These are phyloP conservation scores for Arabidopsis hybrid DNA, from an alignment of 441 rosid species.

Conservation along the genomic window DNA sequence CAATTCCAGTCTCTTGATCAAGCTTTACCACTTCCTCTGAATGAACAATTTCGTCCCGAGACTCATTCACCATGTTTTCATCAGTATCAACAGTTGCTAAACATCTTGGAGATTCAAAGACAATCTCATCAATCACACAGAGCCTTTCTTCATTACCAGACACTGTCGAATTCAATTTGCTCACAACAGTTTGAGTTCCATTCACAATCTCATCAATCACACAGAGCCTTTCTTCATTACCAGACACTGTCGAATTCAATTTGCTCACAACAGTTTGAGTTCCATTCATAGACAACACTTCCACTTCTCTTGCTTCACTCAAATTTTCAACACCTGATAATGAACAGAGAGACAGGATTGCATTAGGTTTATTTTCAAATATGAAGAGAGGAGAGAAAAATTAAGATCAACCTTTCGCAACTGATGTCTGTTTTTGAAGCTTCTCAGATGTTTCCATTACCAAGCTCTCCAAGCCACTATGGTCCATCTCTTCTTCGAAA, in stretches of 20 bases:
- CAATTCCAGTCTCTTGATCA: constrained; percentile 20
- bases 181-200: constrained; percentile 13
- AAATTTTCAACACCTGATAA: constrained; percentile 30
- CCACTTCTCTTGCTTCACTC: constrained; percentile 3
- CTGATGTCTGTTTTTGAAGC: constrained; percentile 20
- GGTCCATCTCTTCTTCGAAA: constrained; percentile 1
- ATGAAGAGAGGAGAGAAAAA: constrained; percentile 13
- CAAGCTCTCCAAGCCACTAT: constrained; percentile 4
- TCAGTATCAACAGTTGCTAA: constrained; percentile 2
- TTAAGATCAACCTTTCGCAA: constrained; percentile 23
- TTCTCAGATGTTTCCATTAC: constrained; percentile 25
- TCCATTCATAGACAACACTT: constrained; percentile 17
- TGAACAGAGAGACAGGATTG: not conserved
- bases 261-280: constrained; percentile 20
- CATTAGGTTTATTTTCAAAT: not conserved
- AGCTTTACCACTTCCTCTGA: constrained; percentile 21
- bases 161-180: not conserved
- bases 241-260: not conserved
- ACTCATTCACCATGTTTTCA: constrained; percentile 13
- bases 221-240: constrained; percentile 21
- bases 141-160: constrained; percentile 21
- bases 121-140: constrained; percentile 18
- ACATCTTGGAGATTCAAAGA: constrained; percentile 16
- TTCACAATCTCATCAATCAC: constrained; percentile 20
- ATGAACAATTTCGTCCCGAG: not conserved